phyloP scores from a whole-genome alignment of 2,329 filamentous ascomycete genomes.

The Thermochaetoides dissita region DNA sequence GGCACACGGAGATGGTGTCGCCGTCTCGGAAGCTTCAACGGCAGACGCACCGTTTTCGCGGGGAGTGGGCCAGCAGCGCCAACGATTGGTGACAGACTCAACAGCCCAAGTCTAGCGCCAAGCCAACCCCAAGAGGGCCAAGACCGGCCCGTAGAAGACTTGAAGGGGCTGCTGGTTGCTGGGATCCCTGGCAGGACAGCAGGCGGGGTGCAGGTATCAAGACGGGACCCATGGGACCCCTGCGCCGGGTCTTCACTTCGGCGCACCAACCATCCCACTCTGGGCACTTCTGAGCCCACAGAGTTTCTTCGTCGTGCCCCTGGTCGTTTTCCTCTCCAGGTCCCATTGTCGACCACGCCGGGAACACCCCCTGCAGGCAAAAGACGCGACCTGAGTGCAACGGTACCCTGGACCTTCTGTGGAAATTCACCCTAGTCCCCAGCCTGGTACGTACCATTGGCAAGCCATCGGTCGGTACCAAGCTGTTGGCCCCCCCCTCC shows the following conservation, averaged over 20 bases:
- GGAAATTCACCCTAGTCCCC: too few species aligned
- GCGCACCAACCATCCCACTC: conserved; percentile 1
- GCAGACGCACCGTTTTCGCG: conserved; percentile 4
- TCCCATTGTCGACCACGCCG: background rate
- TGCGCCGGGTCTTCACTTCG: conserved; percentile 1
- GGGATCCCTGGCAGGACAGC: too few species aligned
- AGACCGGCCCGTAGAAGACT: background rate
- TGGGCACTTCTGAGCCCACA: conserved; percentile 6
- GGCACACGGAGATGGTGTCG: conserved; percentile 1
- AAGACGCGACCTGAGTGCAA: conserved; percentile 1
- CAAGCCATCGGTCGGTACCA: conserved; percentile 3
- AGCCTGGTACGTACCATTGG: conserved; percentile 5
- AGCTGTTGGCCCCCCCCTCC: conserved; percentile 1
- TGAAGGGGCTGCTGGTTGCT: too few species aligned
- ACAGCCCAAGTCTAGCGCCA: conserved; percentile 2
- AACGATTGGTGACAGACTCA: background rate
- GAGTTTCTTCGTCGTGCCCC: conserved; percentile 8
- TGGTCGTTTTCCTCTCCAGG: background rate
- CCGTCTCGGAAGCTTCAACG: conserved; percentile 3
- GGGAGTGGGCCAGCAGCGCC: background rate
- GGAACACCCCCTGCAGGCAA: background rate
- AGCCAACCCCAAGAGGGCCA: conserved; percentile 1
- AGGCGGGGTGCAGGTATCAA: conserved; percentile 11
- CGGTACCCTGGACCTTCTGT: conserved; percentile 5
- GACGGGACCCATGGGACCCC: background rate